phyloP scores from a whole-genome alignment of 495 filamentous ascomycete species.

The Sabuloglossum arenarium region DNA sequence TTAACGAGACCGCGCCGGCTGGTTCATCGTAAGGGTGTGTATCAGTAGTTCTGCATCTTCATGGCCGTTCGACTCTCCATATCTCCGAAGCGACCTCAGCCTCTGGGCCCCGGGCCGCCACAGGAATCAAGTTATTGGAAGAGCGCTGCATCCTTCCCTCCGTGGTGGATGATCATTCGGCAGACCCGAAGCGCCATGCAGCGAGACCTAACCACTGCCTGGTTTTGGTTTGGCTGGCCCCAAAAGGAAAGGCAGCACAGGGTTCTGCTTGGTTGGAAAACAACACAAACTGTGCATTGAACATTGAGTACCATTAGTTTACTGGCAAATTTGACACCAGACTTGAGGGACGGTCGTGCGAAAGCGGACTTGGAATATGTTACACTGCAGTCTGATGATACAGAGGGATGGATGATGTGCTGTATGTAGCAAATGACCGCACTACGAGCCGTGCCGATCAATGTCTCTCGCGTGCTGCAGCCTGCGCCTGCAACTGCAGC shows the following conservation, averaged over 20 bases:
- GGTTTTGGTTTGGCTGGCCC: not conserved
- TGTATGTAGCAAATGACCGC: not conserved
- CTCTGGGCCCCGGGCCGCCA: not conserved
- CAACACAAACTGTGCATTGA: too few species aligned
- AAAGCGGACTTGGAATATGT: too few species aligned
- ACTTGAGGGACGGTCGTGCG: too few species aligned
- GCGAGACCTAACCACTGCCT: not conserved
- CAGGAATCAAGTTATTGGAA: not conserved
- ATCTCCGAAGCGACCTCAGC: not conserved
- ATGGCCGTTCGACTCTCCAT: not conserved
- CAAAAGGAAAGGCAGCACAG: not conserved
- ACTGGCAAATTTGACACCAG: not conserved
- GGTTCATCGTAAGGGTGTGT: not conserved
- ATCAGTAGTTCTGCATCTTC: not conserved
- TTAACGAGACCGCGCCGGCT: too few species aligned
- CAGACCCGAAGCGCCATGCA: not conserved
- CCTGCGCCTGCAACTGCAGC: too few species aligned
- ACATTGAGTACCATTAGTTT: too few species aligned
- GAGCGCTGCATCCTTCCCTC: not conserved
- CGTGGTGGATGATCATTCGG: not conserved
- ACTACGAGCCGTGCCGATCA: not conserved
- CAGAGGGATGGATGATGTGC: too few species aligned
- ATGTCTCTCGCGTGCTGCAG: not conserved
- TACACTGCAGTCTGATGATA: too few species aligned
- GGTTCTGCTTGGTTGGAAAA: too few species aligned